phyloP scores from a whole-genome alignment of 306 rosid species.

The Cicer cuneatum region DNA sequence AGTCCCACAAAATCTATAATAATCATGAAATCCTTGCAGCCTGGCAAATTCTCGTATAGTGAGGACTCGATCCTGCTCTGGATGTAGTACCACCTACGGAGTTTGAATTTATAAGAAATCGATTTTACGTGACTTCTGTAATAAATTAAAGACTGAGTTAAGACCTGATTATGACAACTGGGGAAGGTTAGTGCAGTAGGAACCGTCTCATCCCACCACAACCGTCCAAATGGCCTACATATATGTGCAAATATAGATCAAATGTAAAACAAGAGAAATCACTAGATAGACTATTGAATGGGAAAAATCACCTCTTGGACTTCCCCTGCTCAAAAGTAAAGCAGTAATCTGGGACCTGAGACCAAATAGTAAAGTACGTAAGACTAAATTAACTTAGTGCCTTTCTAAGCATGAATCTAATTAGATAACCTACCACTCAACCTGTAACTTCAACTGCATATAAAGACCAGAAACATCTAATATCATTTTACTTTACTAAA shows the following conservation, averaged over 20 bases:
- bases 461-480: constrained; percentile 22
- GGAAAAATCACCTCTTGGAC: constrained; percentile 70
- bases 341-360: constrained; percentile 81
- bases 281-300: constrained; percentile 2
- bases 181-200: constrained; percentile 85
- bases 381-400: constrained; percentile 5
- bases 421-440: constrained; percentile 21
- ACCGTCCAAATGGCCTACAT: constrained; percentile 86
- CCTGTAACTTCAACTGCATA: constrained; percentile 14
- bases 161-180: constrained; percentile 72
- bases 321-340: constrained; percentile 74
- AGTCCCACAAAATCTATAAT: constrained; percentile 74
- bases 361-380: constrained; percentile 17
- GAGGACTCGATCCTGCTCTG: constrained; percentile 85
- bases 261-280: constrained; percentile 36
- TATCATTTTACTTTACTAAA: constrained; percentile 6
- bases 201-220: constrained; percentile 98
- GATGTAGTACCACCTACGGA: constrained; percentile 73
- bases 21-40: constrained; percentile 95
- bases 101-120: constrained; percentile 39
- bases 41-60: constrained; percentile 84
- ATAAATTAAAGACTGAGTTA: constrained; percentile 41
- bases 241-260: background rate
- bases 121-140: constrained; percentile 21
- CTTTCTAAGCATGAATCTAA: background rate